Evolutionary conservation across 495 filamentous ascomycete genomes (phyloP).

Genomic region (Aspergillus homomorphus): DNA sequence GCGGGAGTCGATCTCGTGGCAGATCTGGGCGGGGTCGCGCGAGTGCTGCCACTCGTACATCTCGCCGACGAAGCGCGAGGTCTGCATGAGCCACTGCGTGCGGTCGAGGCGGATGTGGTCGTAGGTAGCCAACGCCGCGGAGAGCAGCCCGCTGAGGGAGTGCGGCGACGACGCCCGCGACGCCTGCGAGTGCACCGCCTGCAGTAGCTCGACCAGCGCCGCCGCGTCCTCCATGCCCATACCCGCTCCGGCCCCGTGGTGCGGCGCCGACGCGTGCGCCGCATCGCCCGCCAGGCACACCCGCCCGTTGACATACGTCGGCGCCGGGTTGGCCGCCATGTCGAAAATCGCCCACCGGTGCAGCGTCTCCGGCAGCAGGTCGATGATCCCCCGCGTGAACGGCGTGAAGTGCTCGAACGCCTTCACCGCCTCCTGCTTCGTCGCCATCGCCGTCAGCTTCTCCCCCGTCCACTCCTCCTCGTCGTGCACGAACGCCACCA

Average conservation of each 20-base stretch:
- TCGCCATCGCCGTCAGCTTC: not conserved
- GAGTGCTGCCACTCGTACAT: slow-evolving; percentile 1
- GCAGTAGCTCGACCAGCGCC: slow-evolving; percentile 15
- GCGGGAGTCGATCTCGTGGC: too few species aligned
- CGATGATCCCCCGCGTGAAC: slow-evolving; percentile 16
- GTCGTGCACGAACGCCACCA: slow-evolving; percentile 24
- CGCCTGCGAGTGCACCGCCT: slow-evolving; percentile 1
- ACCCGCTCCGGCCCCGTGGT: slow-evolving; percentile 41
- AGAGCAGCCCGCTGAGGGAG: not conserved
- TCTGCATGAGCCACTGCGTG: not conserved
- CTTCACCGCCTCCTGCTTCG: not conserved
- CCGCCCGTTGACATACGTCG: slow-evolving; percentile 26
- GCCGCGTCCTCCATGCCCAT: slow-evolving; percentile 38
- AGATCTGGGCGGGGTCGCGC: too few species aligned
- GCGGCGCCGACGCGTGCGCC: slow-evolving; percentile 40
- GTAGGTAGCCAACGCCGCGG: not conserved
- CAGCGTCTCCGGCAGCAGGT: slow-evolving; percentile 26
- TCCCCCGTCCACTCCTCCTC: slow-evolving; percentile 14
- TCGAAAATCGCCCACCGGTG: slow-evolving; percentile 42
- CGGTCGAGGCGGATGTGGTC: not conserved
- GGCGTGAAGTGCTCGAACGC: not conserved
- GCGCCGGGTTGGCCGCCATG: slow-evolving; percentile 29
- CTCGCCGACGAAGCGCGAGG: not conserved
- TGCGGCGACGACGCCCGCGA: not conserved
- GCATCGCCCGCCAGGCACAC: slow-evolving; percentile 40